These are phyloP conservation scores for Pythium dissimile DNA, from an alignment of 352 stramenopile genomes.

Conservation along the genomic window DNA sequence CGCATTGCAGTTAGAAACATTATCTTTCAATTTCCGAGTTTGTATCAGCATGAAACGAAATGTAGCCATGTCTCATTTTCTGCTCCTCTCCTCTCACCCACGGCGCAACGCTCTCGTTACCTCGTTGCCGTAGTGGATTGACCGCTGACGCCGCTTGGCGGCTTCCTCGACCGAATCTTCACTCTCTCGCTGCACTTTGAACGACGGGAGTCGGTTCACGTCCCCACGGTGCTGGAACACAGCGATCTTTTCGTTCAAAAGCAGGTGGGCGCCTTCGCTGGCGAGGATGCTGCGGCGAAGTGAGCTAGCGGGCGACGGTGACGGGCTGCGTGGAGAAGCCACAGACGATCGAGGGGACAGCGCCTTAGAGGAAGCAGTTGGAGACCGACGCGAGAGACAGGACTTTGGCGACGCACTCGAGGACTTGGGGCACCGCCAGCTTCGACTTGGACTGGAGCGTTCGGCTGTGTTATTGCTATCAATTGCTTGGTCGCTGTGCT, in stretches of 20 bases:
- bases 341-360: background rate
- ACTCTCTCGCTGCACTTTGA: conserved; percentile 42
- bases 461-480: conserved; percentile 7
- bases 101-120: background rate
- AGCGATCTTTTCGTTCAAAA: conserved; percentile 49
- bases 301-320: background rate
- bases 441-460: background rate
- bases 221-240: conserved; percentile 38
- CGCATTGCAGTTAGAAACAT: conserved; percentile 1
- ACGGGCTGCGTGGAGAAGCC: conserved; percentile 2
- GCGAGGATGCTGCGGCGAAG: conserved; percentile 44
- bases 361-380: background rate
- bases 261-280: conserved; percentile 41
- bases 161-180: conserved; percentile 26
- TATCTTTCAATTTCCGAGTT: no score
- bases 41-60: background rate
- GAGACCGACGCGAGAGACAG: background rate
- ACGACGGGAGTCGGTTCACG: conserved; percentile 24
- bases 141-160: conserved; percentile 28
- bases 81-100: no score
- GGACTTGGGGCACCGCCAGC: background rate
- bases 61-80: conserved; percentile 21
- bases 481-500: background rate
- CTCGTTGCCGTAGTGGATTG: conserved; percentile 18
- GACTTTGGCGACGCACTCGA: background rate